Evolutionary conservation across 139 green algal genomes (phyloP).

Genomic region (Volvox reticuliferus): DNA sequence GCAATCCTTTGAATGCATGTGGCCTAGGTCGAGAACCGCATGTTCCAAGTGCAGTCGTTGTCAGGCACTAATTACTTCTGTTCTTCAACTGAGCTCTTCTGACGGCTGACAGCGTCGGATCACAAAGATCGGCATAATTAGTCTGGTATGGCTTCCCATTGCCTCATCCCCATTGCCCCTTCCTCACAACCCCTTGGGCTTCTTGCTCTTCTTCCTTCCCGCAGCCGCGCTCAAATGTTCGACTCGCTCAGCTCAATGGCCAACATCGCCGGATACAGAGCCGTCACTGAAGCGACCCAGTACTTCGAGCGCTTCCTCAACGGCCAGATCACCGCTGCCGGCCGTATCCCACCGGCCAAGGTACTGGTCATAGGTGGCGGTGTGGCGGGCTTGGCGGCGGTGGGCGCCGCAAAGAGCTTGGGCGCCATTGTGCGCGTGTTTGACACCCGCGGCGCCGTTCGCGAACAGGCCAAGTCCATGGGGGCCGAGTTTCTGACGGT

Average conservation of each 20-base stretch:
- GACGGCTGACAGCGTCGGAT: too few relatives aligned
- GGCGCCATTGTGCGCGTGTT: constrained; percentile 88
- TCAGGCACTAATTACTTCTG: too few relatives aligned
- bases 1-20: too few relatives aligned
- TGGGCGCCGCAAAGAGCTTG: constrained; percentile 82
- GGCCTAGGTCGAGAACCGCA: too few relatives aligned
- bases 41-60: too few relatives aligned
- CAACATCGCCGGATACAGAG: constrained; percentile 89
- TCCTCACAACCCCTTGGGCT: too few relatives aligned
- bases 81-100: too few relatives aligned
- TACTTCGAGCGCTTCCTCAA: constrained; percentile 90
- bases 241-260: constrained; percentile 89
- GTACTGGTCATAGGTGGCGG: constrained; percentile 69
- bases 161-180: too few relatives aligned
- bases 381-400: constrained; percentile 83
- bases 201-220: background rate
- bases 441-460: constrained; percentile 81
- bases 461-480: constrained; percentile 84
- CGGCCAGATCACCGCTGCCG: constrained; percentile 93
- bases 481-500: constrained; percentile 92
- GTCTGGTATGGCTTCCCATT: too few relatives aligned
- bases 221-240: constrained; percentile 84
- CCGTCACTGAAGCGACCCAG: constrained; percentile 84
- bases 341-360: constrained; percentile 83
- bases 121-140: too few relatives aligned